Percentiles rank a stretch among this genome's conserved stretches.
Evolutionary conservation across 164 flowering plant species (phyloP).

Genomic region (Liriodendron chinense): DNA sequence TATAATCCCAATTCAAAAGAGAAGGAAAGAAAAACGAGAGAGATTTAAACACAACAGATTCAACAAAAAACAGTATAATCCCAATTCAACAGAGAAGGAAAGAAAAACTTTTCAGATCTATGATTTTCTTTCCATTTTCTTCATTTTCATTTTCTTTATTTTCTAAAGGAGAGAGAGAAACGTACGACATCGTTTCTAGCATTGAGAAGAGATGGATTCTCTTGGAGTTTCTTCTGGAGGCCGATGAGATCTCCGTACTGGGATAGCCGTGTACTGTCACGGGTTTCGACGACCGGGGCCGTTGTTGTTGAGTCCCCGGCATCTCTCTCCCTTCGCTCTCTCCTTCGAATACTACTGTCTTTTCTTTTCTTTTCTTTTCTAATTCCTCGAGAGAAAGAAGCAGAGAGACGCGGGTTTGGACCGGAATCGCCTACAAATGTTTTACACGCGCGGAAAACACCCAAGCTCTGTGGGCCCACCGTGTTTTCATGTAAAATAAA

Average conservation of each 20-base stretch:
- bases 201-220: slow-evolving; percentile 79
- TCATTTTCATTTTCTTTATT: too few relatives aligned
- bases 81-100: background rate
- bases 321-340: slow-evolving; percentile 20
- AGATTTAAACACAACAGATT: background rate
- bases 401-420: too few relatives aligned
- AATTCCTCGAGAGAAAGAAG: too few relatives aligned
- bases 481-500: too few relatives aligned
- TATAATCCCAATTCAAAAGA: background rate
- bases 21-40: too few relatives aligned
- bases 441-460: too few relatives aligned
- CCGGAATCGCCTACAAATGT: too few relatives aligned
- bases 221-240: slow-evolving; percentile 56
- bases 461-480: too few relatives aligned
- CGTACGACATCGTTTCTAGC: slow-evolving; percentile 81
- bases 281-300: slow-evolving; percentile 57
- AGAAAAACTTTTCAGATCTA: slow-evolving; percentile 1
- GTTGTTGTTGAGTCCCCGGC: slow-evolving; percentile 37
- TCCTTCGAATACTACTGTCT: background rate
- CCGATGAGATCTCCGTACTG: slow-evolving; percentile 70
- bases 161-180: slow-evolving; percentile 1
- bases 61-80: background rate
- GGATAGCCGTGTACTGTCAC: slow-evolving; percentile 64
- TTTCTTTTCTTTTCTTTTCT: slow-evolving; percentile 6
- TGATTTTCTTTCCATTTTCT: background rate